phyloP scores from a whole-genome alignment of 768 basidiomycete species.

The Pilatotrama ljubarskyi region DNA sequence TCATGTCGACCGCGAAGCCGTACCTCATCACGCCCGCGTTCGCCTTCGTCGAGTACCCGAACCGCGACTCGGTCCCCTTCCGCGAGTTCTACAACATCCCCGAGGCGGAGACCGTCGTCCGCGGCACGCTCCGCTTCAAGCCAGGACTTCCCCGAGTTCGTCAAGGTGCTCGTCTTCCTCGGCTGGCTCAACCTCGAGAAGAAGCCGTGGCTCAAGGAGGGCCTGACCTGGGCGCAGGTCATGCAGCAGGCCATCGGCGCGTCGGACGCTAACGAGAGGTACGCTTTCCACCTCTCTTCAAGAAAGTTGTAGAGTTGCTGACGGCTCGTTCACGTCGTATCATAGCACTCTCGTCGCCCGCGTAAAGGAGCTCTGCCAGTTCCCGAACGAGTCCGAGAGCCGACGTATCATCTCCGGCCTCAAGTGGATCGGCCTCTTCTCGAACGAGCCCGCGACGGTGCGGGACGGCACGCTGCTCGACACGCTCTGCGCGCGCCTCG shows the following conservation, averaged over 20 bases:
- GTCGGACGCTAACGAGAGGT: constrained; percentile 70
- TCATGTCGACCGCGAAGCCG: constrained; percentile 89
- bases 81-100: constrained; percentile 89
- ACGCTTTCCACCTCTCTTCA: neutral
- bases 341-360: constrained; percentile 70
- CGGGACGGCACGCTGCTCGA: constrained; percentile 82
- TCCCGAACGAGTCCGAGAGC: constrained; percentile 71
- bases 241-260: constrained; percentile 75
- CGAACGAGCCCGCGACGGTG: constrained; percentile 56
- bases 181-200: constrained; percentile 79
- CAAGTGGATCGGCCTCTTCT: constrained; percentile 93
- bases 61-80: constrained; percentile 91
- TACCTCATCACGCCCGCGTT: constrained; percentile 96
- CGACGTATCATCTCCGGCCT: constrained; percentile 85
- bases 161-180: constrained; percentile 80
- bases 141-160: constrained; percentile 96
- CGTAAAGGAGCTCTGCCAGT: constrained; percentile 67
- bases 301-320: neutral
- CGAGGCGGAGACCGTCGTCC: constrained; percentile 88
- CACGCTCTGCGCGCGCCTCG: constrained; percentile 88
- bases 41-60: constrained; percentile 96
- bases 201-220: constrained; percentile 77
- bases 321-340: no score
- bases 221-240: constrained; percentile 81
- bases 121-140: constrained; percentile 94